phyloP scores from a whole-genome alignment of 2,329 filamentous ascomycete genomes.

The Amylocarpus encephaloides region DNA sequence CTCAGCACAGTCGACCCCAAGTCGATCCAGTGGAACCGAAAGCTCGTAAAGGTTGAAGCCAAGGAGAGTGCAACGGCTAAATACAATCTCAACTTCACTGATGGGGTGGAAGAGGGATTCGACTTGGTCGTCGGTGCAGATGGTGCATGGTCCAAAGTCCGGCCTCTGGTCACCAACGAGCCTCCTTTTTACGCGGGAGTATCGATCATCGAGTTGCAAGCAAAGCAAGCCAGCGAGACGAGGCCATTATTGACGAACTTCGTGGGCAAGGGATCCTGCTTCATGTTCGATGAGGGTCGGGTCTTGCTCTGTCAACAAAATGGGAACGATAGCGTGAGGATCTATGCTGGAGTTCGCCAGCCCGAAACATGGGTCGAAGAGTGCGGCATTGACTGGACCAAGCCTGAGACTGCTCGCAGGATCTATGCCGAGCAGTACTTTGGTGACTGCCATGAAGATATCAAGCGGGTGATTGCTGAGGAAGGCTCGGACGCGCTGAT shows the following conservation, averaged over 20 bases:
- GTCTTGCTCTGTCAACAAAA: conserved; percentile 35
- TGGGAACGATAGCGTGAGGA: conserved; percentile 35
- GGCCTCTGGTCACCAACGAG: conserved; percentile 28
- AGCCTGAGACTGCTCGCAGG: conserved; percentile 9
- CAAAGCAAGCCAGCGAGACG: conserved; percentile 27
- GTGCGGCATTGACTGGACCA: conserved; percentile 23
- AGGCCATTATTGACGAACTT: conserved; percentile 33
- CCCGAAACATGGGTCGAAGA: conserved; percentile 20
- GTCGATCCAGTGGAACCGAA: conserved; percentile 35
- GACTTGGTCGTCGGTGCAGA: conserved; percentile 38
- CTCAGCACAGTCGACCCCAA: background rate
- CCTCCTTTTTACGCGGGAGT: conserved; percentile 36
- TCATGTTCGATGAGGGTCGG: conserved; percentile 31
- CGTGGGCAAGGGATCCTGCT: conserved; percentile 34
- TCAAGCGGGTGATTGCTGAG: conserved; percentile 20
- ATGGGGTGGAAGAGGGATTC: conserved; percentile 23
- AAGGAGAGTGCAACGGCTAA: conserved; percentile 1
- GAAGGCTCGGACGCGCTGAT: conserved; percentile 11
- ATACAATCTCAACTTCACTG: conserved; percentile 17
- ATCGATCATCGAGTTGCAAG: conserved; percentile 17
- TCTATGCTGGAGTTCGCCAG: conserved; percentile 20
- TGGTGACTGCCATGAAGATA: conserved; percentile 18
- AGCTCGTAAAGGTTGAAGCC: conserved; percentile 24
- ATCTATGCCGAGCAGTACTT: conserved; percentile 15
- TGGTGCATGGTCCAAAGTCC: conserved; percentile 38